Evolutionary conservation across 116 monocot genomes (phyloP), one percentile per base, ranked within the genome.

Genomic region (Trichopus zeylanicus): DNA sequence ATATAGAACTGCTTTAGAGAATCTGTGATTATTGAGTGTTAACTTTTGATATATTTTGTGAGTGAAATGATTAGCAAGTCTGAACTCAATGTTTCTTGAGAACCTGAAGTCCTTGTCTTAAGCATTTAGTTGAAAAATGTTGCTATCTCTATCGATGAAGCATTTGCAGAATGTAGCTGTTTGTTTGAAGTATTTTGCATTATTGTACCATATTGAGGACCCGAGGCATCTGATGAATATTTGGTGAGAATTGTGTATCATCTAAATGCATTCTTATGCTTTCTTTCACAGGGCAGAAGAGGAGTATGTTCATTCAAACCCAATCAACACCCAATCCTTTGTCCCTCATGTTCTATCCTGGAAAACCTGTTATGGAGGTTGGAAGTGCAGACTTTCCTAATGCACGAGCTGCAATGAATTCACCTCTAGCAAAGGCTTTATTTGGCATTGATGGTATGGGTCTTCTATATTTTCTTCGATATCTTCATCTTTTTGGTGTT

Each of bases 301-400:
- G 90, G 70, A 82, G 76, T 65, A 82, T 97, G 87, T 97, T 97
- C 68, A 91, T 97, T 56, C 84, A 97, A 70, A 82, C 81, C 26
- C 97, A 97, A 47, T 75, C 84, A 16, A 91, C 91, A 26, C 97
- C 87, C 20, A 97, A 97, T 80, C 97, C 97, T 11, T 73, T 67
- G 12, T 91, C 97, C 51, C 81, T 90, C 35, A 91, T 97, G 97
- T 97, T 91, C 67, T 87, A 85, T 79, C 97, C 91, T 13, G 87
- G 91, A 61, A 91, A 91, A 55, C 66, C 67, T 2, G 85, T 87
- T 29, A 97, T 90, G 91, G 87, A 87, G 59, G 70, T 91, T 57
- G 87, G 97, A 30, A 97, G 97, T 64, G 62, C 87, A 30, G 91
- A 91, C 61, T 90, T 97, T 46, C 91, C 97, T 37, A 97, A 87